A percentile compares a stretch with the other conserved stretches of the same genome.
phyloP scores from a whole-genome alignment of 805 yeast genomes.

The Wickerhamomyces rabaulensis region DNA sequence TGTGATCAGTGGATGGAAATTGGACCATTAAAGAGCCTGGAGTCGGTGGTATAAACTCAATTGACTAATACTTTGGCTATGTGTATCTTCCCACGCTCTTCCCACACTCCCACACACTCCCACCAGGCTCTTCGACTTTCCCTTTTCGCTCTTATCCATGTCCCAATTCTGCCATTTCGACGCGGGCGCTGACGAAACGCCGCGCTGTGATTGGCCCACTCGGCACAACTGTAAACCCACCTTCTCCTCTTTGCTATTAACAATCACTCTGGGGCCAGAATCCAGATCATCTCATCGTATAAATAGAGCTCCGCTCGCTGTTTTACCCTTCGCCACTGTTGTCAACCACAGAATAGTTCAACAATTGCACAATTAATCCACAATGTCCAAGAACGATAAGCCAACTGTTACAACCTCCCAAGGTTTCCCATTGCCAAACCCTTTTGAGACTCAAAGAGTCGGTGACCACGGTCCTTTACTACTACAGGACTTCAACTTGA shows the following conservation, averaged over 20 bases:
- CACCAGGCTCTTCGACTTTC: not conserved
- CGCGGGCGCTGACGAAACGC: not conserved
- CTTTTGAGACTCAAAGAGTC: constrained; percentile 71
- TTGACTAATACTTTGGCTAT: too few relatives aligned
- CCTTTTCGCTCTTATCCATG: not conserved
- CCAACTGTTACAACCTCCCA: constrained; percentile 67
- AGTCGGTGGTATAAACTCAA: too few relatives aligned
- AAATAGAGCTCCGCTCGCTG: not conserved
- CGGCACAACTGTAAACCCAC: not conserved
- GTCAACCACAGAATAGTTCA: too few relatives aligned
- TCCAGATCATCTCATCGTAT: not conserved
- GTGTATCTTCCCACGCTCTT: too few relatives aligned
- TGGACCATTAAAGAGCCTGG: too few relatives aligned
- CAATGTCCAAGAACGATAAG: constrained; percentile 13
- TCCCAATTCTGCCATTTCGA: not conserved
- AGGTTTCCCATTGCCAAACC: constrained; percentile 73
- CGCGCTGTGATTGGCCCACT: not conserved
- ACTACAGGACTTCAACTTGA: constrained; percentile 74
- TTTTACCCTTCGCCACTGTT: not conserved
- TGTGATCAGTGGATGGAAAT: too few relatives aligned
- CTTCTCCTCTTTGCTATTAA: not conserved
- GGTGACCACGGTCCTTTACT: constrained; percentile 75
- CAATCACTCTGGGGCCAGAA: not conserved
- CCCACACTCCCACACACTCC: too few relatives aligned
- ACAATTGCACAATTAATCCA: not conserved